Base-by-base conservation (phyloP, 306 rosid genomes). In the Erythrophleum fordii region DNA sequence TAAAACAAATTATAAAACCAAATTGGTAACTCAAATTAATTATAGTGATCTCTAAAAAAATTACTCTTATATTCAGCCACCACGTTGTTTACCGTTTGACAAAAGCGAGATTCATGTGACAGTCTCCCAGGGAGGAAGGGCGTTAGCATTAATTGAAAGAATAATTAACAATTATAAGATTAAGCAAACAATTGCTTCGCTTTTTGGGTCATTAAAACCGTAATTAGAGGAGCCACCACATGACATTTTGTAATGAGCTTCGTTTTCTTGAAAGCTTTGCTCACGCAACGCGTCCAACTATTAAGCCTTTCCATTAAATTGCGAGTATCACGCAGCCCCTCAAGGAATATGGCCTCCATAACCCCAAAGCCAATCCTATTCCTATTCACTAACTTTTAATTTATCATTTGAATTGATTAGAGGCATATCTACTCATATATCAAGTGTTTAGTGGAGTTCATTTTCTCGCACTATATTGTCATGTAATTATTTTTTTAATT, bases 161-260 rank as follows among this genome's bases (percentile, higher is more conserved):
- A 20, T 10, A 22, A 39, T 25, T 20, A 2, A 55, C 25, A 56
- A 28, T 9, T n/a, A 14, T 20, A 52, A 53, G 11, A 49, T 11
- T 55, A n/a, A 5, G n/a, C n/a, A 28, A 25, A 34, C 5, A 2
- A 26, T 28, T 70, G 7, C n/a, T 31, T 70, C 0, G 14, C 59
- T 26, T 20, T 45, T 49, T 11, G 22, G 11, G 23, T 7, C 61
- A 65, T 25, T 65, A 8, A 28, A 68, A 68, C 73, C 56, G 81
- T 60, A 82, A 82, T 69, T 75, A 23, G 20, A 34, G 85, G 77
- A 82, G 26, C 56, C 29, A 59, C 9, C 85, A 69, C 72, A 60
- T 81, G 77, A 11, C 28, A 75, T 68, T 45, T 22, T 20, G 51
- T 45, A 11, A 25, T 58, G 4, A 58, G 8, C 26, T 58, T 18